Evolutionary conservation across 139 green algal genomes (phyloP).

Genomic region (Helicosporidium sp.): DNA sequence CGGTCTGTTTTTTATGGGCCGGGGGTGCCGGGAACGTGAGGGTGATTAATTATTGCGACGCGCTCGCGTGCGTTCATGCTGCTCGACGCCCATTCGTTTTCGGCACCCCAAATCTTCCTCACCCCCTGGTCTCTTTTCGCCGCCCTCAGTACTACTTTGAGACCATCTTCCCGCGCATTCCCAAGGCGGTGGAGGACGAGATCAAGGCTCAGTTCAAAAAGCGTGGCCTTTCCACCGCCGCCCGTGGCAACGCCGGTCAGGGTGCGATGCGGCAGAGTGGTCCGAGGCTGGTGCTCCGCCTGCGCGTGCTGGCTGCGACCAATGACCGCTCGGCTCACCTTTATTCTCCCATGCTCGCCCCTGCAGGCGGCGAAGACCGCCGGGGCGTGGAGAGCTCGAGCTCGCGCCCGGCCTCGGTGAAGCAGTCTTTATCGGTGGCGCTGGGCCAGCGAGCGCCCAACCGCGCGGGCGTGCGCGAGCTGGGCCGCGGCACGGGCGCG

Average conservation of each 20-base stretch:
- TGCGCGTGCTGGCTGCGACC: background rate
- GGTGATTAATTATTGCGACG: too few relatives aligned
- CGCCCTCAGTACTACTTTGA: conserved; percentile 86
- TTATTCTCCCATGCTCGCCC: background rate
- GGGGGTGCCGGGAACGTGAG: too few relatives aligned
- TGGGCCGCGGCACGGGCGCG: conserved; percentile 23
- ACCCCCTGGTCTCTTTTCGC: background rate
- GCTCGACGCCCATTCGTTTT: background rate
- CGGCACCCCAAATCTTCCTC: background rate
- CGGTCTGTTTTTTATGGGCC: too few relatives aligned
- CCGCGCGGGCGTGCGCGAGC: conserved; percentile 42
- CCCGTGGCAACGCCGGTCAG: conserved; percentile 58
- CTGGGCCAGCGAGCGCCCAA: conserved; percentile 82
- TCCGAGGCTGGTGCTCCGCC: background rate
- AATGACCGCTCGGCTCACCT: background rate
- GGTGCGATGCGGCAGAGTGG: background rate
- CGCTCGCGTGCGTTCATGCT: too few relatives aligned
- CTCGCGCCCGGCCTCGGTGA: conserved; percentile 68
- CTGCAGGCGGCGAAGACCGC: conserved; percentile 39
- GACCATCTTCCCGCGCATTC: conserved; percentile 85
- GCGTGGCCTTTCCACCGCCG: conserved; percentile 41
- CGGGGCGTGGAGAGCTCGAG: conserved; percentile 44
- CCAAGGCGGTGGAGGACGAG: conserved; percentile 61
- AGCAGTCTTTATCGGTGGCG: conserved; percentile 71
- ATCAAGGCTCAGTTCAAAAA: conserved; percentile 40